Evolutionary conservation across 2,329 filamentous ascomycete genomes (phyloP).

Genomic region (Penicillium hesseltinei): DNA sequence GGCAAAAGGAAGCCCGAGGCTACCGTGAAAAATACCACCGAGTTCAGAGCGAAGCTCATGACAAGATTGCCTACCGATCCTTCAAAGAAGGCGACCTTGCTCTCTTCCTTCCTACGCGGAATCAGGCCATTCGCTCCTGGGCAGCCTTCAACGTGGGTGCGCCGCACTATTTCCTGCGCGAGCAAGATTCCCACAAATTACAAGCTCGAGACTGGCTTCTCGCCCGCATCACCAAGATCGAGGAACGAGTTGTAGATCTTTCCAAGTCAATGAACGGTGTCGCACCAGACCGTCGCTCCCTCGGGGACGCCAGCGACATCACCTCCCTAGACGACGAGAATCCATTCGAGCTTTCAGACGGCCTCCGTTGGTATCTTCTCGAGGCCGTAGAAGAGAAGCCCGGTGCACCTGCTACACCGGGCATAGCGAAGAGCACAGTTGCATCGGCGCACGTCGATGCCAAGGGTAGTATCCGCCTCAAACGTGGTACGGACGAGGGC

Average conservation of each 20-base stretch:
- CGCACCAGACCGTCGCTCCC: slow-evolving; percentile 52
- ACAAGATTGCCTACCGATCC: slow-evolving; percentile 92
- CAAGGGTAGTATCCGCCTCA: slow-evolving; percentile 62
- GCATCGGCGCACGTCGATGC: slow-evolving; percentile 84
- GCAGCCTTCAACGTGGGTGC: slow-evolving; percentile 97
- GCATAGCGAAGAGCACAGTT: slow-evolving; percentile 86
- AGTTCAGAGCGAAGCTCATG: slow-evolving; percentile 79
- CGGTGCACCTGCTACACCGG: slow-evolving; percentile 85
- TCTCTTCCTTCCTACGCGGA: slow-evolving; percentile 88
- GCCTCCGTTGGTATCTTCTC: slow-evolving; percentile 91
- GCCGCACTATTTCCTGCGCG: slow-evolving; percentile 93
- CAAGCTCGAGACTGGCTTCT: slow-evolving; percentile 92
- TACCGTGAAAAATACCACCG: slow-evolving; percentile 85
- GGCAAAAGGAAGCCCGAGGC: slow-evolving; percentile 80
- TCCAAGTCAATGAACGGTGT: slow-evolving; percentile 68
- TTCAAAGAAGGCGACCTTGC: slow-evolving; percentile 97
- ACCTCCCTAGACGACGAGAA: slow-evolving; percentile 80
- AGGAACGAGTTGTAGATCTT: slow-evolving; percentile 90
- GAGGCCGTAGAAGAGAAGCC: slow-evolving; percentile 92
- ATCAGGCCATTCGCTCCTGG: slow-evolving; percentile 93
- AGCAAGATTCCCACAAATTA: slow-evolving; percentile 84
- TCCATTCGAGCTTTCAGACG: slow-evolving; percentile 93
- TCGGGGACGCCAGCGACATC: slow-evolving; percentile 53
- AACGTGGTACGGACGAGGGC: slow-evolving; percentile 60
- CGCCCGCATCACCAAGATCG: slow-evolving; percentile 83